phyloP scores from a whole-genome alignment of 371 early-diverging fungal species.

The Rhizopus stolonifer region DNA sequence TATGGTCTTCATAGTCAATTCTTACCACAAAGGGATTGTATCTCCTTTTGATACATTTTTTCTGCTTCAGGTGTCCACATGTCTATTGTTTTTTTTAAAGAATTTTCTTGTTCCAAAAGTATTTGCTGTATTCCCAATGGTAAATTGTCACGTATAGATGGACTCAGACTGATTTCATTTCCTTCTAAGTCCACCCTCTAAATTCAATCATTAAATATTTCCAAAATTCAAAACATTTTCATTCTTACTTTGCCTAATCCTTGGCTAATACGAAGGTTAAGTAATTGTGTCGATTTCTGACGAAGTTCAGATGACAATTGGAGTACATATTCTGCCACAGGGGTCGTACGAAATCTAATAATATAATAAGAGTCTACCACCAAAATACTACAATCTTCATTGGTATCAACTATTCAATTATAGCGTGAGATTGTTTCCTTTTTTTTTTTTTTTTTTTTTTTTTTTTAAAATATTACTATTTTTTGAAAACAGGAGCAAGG shows the following conservation, averaged over 20 bases:
- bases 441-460: background rate
- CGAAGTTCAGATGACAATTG: constrained; percentile 34
- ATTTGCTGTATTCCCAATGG: constrained; percentile 37
- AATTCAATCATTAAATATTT: background rate
- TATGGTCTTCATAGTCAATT: too few species aligned
- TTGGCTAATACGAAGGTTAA: constrained; percentile 33
- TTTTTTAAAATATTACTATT: constrained; percentile 28
- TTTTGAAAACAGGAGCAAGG: constrained; percentile 38
- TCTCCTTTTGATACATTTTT: constrained; percentile 25
- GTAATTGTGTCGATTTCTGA: constrained; percentile 24
- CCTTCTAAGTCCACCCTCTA: constrained; percentile 12
- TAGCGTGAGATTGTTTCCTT: background rate
- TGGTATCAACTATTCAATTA: constrained; percentile 50
- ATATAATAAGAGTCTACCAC: constrained; percentile 62
- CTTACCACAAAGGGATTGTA: constrained; percentile 29
- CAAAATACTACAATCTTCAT: constrained; percentile 52
- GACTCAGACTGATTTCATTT: constrained; percentile 18
- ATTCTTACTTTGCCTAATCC: constrained; percentile 29
- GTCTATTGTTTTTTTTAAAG: constrained; percentile 7
- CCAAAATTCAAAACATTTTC: background rate
- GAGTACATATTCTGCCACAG: constrained; percentile 38
- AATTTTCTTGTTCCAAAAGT: constrained; percentile 21
- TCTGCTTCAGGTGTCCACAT: constrained; percentile 42
- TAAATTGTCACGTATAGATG: constrained; percentile 16
- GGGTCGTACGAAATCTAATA: constrained; percentile 46